phyloP scores from a whole-genome alignment of 176 grass and related monocot species.

The Elymus sibiricus region DNA sequence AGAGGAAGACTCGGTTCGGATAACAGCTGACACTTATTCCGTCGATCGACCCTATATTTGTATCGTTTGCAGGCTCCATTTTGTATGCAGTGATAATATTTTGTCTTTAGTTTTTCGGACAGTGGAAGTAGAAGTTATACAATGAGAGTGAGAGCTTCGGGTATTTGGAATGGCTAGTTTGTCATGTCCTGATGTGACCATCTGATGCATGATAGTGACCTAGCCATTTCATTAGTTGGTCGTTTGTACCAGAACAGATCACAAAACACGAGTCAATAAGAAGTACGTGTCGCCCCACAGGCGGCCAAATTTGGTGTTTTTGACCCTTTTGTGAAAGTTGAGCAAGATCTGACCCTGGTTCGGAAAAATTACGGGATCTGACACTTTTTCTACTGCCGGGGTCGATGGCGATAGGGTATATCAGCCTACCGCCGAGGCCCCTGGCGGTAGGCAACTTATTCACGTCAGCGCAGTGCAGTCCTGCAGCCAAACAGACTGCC shows the following conservation, averaged over 20 bases:
- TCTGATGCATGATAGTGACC: background rate
- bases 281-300: background rate
- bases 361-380: too few species aligned
- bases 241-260: background rate
- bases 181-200: slow-evolving; percentile 14
- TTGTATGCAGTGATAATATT: background rate
- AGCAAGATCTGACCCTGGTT: too few species aligned
- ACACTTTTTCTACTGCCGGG: too few species aligned
- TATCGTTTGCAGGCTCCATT: background rate
- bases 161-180: background rate
- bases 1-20: background rate
- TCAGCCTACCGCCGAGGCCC: too few species aligned
- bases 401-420: too few species aligned
- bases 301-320: too few species aligned
- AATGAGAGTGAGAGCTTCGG: background rate
- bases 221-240: background rate
- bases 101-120: background rate
- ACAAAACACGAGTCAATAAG: background rate
- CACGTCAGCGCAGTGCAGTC: too few species aligned
- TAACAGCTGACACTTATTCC: slow-evolving; percentile 19
- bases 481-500: too few species aligned
- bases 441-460: too few species aligned
- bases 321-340: too few species aligned
- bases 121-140: background rate
- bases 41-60: background rate